Evolutionary conservation across 179 eudicot genomes (phyloP).

Genomic region (Actinidia polygama): DNA sequence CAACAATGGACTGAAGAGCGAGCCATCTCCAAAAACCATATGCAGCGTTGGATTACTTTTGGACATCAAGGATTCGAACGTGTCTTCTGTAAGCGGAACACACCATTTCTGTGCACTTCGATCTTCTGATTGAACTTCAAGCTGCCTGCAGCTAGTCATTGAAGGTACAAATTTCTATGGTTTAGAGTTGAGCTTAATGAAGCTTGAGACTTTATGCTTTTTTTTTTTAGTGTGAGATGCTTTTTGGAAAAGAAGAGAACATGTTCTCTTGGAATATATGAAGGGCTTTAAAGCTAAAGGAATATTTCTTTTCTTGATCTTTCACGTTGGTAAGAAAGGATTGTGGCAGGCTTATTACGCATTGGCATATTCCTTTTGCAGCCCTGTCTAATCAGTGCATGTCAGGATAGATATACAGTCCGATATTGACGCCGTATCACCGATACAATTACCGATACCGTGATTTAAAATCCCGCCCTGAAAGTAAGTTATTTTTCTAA

Average conservation of each 20-base stretch:
- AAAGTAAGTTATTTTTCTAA: no score
- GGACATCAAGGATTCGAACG: slow-evolving; percentile 47
- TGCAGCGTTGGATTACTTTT: slow-evolving; percentile 42
- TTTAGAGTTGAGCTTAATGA: neutral
- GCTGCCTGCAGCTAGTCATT: slow-evolving; percentile 54
- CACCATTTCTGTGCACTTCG: slow-evolving; percentile 71
- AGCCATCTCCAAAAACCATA: slow-evolving; percentile 68
- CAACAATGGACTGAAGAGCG: slow-evolving; percentile 80
- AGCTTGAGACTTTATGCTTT: slow-evolving; percentile 4
- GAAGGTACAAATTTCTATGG: neutral
- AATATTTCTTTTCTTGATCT: slow-evolving; percentile 33
- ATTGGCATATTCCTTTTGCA: slow-evolving; percentile 16
- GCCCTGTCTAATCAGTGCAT: neutral
- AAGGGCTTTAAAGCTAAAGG: slow-evolving; percentile 34
- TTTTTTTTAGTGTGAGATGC: slow-evolving; percentile 22
- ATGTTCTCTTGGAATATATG: slow-evolving; percentile 56
- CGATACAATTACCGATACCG: no score
- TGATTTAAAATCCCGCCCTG: no score
- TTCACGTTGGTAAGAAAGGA: slow-evolving; percentile 26
- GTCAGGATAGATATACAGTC: no score
- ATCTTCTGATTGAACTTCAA: slow-evolving; percentile 69
- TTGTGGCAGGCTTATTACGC: slow-evolving; percentile 19
- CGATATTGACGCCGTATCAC: no score
- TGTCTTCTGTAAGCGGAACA: slow-evolving; percentile 69
- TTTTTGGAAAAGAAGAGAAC: slow-evolving; percentile 34